Evolutionary conservation across 441 rosid genomes (phyloP), one percentile per base, ranked within the genome.

Genomic region (Adansonia rubrostipa): DNA sequence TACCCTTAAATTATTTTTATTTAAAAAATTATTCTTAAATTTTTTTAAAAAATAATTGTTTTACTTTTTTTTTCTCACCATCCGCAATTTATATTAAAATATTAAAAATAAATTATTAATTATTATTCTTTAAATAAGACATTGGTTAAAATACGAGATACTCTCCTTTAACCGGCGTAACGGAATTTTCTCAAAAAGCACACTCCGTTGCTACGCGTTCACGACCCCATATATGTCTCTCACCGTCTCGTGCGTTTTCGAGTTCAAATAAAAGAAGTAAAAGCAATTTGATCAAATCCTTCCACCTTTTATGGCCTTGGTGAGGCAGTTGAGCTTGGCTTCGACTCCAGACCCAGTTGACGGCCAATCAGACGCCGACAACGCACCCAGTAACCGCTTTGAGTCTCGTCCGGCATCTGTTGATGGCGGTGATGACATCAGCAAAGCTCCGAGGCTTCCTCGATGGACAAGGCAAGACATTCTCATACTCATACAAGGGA

Each of bases 381-480:
- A 85, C 85, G 89, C 81, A 79, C 84, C 80, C 10, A 82, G 71
- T 58, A 85, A 88, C 92, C 89, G 84, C 85, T 91, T 75, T 1
- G 89, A 85, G 53, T 69, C 71, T 57, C 85, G 81, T 22, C 80
- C 78, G 8, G 14, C 83, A 6, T 71, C 87, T 77, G 60, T 57
- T 9, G 91, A 82, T 61, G 87, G 84, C 54, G 89, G 83, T 0
- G 97, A 93, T 47, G 96, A 91, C 77, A 85, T 88, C n/a, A 84
- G 83, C 74, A 90, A 89, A 84, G 85, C 92, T 44, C 93, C 96
- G 40, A 81, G 99, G 57, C 96, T 93, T 53, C 99, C 99, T 47
- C 96, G 99, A 0, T 96, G 99, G 99, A 96, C 98, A 53, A 77
- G 99, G 78, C 99, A 94, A 80, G 99, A 96, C 84, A 96, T 96